Evolutionary conservation across 106 monocot species (phyloP).

Genomic region (Platanthera guangdongensis): DNA sequence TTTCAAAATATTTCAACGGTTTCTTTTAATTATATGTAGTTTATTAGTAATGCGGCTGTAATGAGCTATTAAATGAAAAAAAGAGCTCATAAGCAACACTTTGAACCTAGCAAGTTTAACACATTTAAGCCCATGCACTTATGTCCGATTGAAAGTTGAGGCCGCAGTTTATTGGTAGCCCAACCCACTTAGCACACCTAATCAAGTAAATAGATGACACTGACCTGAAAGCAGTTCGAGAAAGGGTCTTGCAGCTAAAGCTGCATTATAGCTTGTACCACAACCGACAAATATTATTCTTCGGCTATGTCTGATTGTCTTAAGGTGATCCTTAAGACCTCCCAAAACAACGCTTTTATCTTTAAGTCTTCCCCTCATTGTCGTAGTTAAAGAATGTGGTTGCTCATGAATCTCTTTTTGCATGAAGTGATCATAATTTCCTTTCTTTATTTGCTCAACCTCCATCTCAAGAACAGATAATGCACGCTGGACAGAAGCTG

Average conservation of each 20-base stretch:
- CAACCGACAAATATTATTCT: constrained; percentile 92
- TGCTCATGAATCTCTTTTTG: constrained; percentile 99
- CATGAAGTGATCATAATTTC: constrained; percentile 96
- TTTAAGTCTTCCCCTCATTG: constrained; percentile 95
- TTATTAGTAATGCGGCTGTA: no score
- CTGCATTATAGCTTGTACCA: constrained; percentile 97
- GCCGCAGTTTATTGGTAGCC: no score
- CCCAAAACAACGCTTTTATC: constrained; percentile 70
- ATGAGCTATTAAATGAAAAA: no score
- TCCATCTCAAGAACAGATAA: constrained; percentile 97
- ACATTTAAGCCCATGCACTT: no score
- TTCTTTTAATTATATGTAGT: no score
- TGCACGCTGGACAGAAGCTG: constrained; percentile 89
- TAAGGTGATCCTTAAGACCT: constrained; percentile 81
- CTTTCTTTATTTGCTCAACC: constrained; percentile 99
- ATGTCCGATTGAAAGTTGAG: no score
- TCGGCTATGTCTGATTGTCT: constrained; percentile 91
- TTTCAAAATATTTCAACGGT: no score
- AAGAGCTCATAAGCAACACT: no score
- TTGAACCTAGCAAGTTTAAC: no score
- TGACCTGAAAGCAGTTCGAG: constrained; percentile 83
- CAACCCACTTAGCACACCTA: no score
- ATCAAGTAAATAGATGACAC: not conserved
- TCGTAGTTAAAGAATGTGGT: constrained; percentile 85
- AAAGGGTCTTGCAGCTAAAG: constrained; percentile 86